These are phyloP conservation scores for Trichoderma reesei DNA, from an alignment of 495 filamentous ascomycete genomes.

Conservation along the genomic window DNA sequence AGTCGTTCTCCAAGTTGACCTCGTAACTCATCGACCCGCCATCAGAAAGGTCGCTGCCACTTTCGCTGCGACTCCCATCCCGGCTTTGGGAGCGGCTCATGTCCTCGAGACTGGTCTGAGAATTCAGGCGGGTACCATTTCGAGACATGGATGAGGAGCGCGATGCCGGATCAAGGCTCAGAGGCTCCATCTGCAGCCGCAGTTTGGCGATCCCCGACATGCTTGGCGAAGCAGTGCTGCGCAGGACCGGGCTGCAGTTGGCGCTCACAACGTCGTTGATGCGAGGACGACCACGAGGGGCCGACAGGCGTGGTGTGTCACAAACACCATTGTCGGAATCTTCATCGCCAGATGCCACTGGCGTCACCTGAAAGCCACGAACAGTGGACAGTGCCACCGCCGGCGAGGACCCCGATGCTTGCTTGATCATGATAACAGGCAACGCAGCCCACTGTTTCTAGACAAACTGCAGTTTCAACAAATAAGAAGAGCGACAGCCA, in stretches of 20 bases:
- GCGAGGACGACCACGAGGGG: slow-evolving; percentile 15
- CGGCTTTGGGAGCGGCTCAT: slow-evolving; percentile 24
- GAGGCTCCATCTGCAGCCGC: slow-evolving; percentile 59
- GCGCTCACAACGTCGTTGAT: slow-evolving; percentile 47
- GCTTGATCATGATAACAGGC: not conserved
- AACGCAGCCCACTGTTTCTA: not conserved
- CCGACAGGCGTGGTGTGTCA: slow-evolving; percentile 14
- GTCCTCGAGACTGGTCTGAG: slow-evolving; percentile 15
- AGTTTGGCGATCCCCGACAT: slow-evolving; percentile 66
- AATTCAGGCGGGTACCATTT: slow-evolving; percentile 27
- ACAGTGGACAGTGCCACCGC: slow-evolving; percentile 62
- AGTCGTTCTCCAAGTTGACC: slow-evolving; percentile 79
- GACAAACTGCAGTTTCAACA: not conserved
- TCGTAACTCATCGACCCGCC: slow-evolving; percentile 61
- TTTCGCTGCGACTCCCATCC: slow-evolving; percentile 20
- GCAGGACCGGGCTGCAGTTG: slow-evolving; percentile 51
- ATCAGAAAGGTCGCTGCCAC: slow-evolving; percentile 30
- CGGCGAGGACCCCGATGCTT: slow-evolving; percentile 23
- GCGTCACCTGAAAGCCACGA: slow-evolving; percentile 63
- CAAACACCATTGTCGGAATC: slow-evolving; percentile 57
- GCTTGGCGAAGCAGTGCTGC: slow-evolving; percentile 45
- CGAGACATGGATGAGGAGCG: slow-evolving; percentile 33
- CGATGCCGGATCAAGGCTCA: slow-evolving; percentile 40
- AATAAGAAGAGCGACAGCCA: not conserved
- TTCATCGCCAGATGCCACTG: slow-evolving; percentile 74